A percentile compares a stretch with the other conserved stretches of the same genome.
Evolutionary conservation across 2,329 filamentous ascomycete species (phyloP).

Genomic region (Cordyceps tenuipes): DNA sequence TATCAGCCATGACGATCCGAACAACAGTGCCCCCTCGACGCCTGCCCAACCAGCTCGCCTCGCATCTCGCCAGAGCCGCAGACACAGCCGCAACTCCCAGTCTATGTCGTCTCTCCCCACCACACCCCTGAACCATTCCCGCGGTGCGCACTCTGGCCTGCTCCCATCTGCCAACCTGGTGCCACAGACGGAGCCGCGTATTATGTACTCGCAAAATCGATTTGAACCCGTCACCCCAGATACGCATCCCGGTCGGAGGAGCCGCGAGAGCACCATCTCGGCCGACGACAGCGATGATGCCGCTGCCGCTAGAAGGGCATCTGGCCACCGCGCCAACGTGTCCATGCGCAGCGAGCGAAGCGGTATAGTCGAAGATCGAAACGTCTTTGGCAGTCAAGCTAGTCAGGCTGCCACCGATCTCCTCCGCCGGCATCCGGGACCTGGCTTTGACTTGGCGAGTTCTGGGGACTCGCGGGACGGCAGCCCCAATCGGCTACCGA

Average conservation of each 20-base stretch:
- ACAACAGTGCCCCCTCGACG: constrained; percentile 65
- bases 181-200: constrained; percentile 48
- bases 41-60: constrained; percentile 43
- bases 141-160: constrained; percentile 42
- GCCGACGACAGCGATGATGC: constrained; percentile 53
- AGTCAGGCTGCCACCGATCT: constrained; percentile 70
- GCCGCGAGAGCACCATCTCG: constrained; percentile 80
- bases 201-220: constrained; percentile 33
- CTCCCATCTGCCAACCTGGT: constrained; percentile 56
- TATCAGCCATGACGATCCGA: constrained; percentile 58
- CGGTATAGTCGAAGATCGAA: constrained; percentile 28
- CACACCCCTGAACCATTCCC: constrained; percentile 55
- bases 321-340: constrained; percentile 22
- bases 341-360: constrained; percentile 13
- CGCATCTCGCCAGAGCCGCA: constrained; percentile 41
- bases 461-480: constrained; percentile 35
- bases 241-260: constrained; percentile 47
- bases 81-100: constrained; percentile 68
- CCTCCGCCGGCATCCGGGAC: constrained; percentile 52
- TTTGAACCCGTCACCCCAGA: constrained; percentile 38
- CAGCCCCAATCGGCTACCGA: constrained; percentile 29
- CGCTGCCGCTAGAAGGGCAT: constrained; percentile 25
- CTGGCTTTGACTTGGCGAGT: constrained; percentile 43
- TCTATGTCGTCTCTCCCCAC: constrained; percentile 78
- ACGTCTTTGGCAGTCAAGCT: constrained; percentile 65